Base-by-base conservation (phyloP, 176 grass and related monocot species). In the Tillandsia fasciculata region DNA sequence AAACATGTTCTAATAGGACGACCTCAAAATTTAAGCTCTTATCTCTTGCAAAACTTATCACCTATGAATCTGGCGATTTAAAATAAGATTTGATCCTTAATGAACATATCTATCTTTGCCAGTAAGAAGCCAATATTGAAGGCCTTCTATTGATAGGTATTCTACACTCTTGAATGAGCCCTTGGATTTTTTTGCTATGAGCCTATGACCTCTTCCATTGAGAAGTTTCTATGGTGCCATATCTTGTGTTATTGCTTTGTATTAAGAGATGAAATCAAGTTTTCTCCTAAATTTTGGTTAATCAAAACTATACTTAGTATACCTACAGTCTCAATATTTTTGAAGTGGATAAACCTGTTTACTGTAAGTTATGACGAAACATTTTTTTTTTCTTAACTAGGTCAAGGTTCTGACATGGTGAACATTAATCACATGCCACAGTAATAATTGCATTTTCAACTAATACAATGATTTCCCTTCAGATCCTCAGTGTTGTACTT, bases 401-500 rank as follows among this genome's bases (percentile, higher is more conserved):
- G 14, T 59, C 3, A 59, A 17, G 54, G 54, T 59, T 13, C 27
- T 12, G 33, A 13, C 26, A 12, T 48, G 64, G 15, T 29, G 23
- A 15, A 26, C 27, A 66, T 66, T 66, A 7, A 65, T 65, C 9
- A 23, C 7, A 10, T 72, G 70, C 67, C 57, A 59, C 49, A 59
- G 50, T 67, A 77, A 11, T 42, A 26, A 66, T 53, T 50, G 14
- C 26, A 63, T 63, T 70, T 65, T 59, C 53, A 78, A 69, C 26
- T 67, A 65, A 50, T 24, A 68, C 71, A 69, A 12, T 80, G 49
- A 49, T 63, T 64, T 76, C 24, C 50, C 80, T 12, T 83, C 70
- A 96, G 89, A 87, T 96, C 68, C 51, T 74, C 42, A 69, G 70
- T 77, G 66, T 66, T 77, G 61, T 58, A 63, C 71, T 23, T 67